Conservation (phyloP, 495 filamentous ascomycete genomes). For the Aspergillus campestris region DNA sequence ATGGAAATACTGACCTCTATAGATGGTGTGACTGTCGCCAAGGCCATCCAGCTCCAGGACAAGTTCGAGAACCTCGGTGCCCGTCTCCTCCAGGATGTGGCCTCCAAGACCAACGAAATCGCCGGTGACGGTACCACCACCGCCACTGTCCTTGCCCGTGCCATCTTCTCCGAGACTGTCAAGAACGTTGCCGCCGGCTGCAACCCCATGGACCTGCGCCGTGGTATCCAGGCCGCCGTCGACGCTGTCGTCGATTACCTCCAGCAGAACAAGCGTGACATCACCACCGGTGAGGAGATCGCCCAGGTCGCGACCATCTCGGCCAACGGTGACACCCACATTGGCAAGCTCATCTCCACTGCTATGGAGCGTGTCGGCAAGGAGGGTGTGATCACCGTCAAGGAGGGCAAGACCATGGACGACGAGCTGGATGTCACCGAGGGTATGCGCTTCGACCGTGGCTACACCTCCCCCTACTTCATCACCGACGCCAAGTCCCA, state of each 20-base stretch:
- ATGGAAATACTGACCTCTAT: slow-evolving; percentile 21
- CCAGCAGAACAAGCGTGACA: slow-evolving; percentile 87
- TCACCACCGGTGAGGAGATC: slow-evolving; percentile 95
- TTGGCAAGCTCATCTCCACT: slow-evolving; percentile 89
- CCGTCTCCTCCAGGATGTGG: slow-evolving; percentile 91
- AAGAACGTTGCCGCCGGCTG: slow-evolving; percentile 99
- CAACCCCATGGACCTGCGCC: slow-evolving; percentile 98
- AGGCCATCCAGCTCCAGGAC: slow-evolving; percentile 88
- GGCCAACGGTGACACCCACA: slow-evolving; percentile 93
- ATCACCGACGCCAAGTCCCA: slow-evolving; percentile 97
- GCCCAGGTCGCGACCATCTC: slow-evolving; percentile 97
- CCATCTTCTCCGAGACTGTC: slow-evolving; percentile 99
- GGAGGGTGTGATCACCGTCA: slow-evolving; percentile 98
- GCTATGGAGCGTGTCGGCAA: slow-evolving; percentile 99
- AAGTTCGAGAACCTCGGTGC: slow-evolving; percentile 99
- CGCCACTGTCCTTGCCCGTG: slow-evolving; percentile 91
- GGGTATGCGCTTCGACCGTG: slow-evolving; percentile 99
- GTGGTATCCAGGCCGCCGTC: slow-evolving; percentile 93
- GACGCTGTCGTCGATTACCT: slow-evolving; percentile 91
- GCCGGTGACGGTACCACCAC: slow-evolving; percentile 98
- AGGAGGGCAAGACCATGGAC: slow-evolving; percentile 97
- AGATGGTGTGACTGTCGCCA: slow-evolving; percentile 95
- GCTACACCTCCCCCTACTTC: slow-evolving; percentile 98
- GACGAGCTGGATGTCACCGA: slow-evolving; percentile 98
- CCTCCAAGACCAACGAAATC: slow-evolving; percentile 97